phyloP scores from a whole-genome alignment of 345 rosid genomes.

The Pelargonium nanum region DNA sequence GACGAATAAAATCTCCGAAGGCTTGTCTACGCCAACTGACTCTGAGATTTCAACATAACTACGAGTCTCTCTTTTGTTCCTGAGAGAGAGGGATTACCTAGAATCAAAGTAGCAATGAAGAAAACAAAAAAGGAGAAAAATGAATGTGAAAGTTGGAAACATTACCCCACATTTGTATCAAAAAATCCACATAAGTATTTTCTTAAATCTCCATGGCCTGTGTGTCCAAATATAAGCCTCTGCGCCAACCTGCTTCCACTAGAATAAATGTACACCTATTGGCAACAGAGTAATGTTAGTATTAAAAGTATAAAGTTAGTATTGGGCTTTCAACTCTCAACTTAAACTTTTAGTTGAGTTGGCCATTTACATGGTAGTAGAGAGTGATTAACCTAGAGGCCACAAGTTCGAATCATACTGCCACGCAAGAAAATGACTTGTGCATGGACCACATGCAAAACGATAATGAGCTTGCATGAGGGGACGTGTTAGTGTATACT shows the following conservation, averaged over 20 bases:
- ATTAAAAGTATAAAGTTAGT: too few species aligned
- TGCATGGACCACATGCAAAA: conserved; percentile 2
- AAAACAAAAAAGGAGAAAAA: neutral
- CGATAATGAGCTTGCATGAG: too few species aligned
- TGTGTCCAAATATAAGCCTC: conserved; percentile 78
- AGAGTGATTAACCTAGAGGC: too few species aligned
- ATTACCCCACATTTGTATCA: conserved; percentile 78
- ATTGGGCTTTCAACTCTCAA: too few species aligned
- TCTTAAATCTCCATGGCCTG: conserved; percentile 75
- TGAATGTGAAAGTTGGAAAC: conserved; percentile 13
- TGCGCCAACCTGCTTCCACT: conserved; percentile 96
- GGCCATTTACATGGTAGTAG: too few species aligned
- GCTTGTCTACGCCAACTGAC: conserved; percentile 72
- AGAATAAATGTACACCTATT: conserved; percentile 86
- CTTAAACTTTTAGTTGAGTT: too few species aligned
- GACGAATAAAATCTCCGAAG: conserved; percentile 66
- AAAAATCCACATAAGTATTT: conserved; percentile 74
- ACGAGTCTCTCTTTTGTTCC: conserved; percentile 65
- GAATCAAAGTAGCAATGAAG: neutral
- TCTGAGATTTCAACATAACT: conserved; percentile 71
- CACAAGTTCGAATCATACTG: too few species aligned
- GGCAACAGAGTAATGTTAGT: neutral
- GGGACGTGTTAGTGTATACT: too few species aligned
- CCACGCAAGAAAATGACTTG: too few species aligned
- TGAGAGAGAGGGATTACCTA: conserved; percentile 19